Evolutionary conservation across 352 stramenopile species (phyloP), one percentile per base, ranked within the genome.

Genomic region (Globisporangium viniferum): DNA sequence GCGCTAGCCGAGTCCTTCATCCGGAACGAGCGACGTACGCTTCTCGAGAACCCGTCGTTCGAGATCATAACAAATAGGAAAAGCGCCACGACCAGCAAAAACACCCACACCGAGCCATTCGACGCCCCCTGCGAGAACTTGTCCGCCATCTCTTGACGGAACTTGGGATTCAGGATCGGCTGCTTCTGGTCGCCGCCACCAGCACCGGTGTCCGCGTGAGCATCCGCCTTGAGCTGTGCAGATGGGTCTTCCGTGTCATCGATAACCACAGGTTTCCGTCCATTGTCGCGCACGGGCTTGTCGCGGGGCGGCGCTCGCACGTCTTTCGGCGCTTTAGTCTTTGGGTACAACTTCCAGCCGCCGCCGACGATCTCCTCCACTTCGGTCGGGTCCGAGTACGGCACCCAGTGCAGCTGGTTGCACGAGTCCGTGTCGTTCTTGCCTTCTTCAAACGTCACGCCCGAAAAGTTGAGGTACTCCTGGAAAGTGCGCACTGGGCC

Each of bases 331-430:
- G 27, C 69, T n/a, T 73, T 41, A 14, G 59, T 68, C 29, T 65
- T 68, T 10, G 53, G 70, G 36, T 78, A 59, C 49, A 91, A 58
- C 46, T 77, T 86, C 82, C 82, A 91, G 10, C 76, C 77, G 60
- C 77, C 76, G 18, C 70, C 69, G 27, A 91, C 70, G 10, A 90
- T 58, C 55, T 66, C 49, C 63, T 91, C 83, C 4, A 91, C 75
- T 12, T 84, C 73, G 6, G 69, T 79, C 9, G 80, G 71, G 68
- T 91, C 70, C 62, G 73, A 69, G 56, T 90, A 92, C 22, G 84
- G 84, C 14, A 92, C 79, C 84, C 84, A 92, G 68, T 92, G 82
- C 22, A 89, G 75, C 54, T 92, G 84, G 20, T 80, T 63, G 67
- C 84, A 92, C 22, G 80, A 89, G 22, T 82, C 70, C 27, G 73